These are phyloP conservation scores for Yamadazyma atmosphaerica DNA, from an alignment of 1,139 yeast species.

Conservation along the genomic window DNA sequence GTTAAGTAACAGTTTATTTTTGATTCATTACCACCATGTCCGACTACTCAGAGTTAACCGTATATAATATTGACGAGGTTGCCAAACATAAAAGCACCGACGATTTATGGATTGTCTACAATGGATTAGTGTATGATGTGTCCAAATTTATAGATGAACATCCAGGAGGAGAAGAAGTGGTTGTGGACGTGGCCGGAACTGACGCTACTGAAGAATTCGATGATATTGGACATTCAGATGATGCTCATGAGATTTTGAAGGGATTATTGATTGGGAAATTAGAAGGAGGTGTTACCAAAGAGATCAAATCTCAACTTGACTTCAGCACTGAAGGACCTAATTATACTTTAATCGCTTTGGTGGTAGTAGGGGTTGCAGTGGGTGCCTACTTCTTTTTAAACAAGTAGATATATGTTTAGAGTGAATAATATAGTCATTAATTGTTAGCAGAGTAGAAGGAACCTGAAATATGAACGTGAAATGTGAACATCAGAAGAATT, in stretches of 20 bases:
- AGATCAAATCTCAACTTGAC: constrained; percentile 22
- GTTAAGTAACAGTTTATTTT: background rate
- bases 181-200: constrained; percentile 84
- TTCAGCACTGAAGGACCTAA: constrained; percentile 27
- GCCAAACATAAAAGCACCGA: constrained; percentile 73
- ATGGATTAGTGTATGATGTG: constrained; percentile 88
- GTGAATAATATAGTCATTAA: background rate
- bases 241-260: constrained; percentile 77
- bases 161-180: constrained; percentile 96
- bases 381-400: constrained; percentile 47
- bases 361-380: constrained; percentile 53
- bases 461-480: no score
- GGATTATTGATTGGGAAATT: constrained; percentile 67
- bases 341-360: constrained; percentile 44
- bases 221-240: constrained; percentile 97
- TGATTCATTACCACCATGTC: background rate
- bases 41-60: constrained; percentile 13
- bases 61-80: constrained; percentile 60
- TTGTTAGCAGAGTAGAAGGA: background rate
- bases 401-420: constrained; percentile 6
- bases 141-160: constrained; percentile 89
- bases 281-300: constrained; percentile 44
- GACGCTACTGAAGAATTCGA: constrained; percentile 95
- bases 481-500: no score
- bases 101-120: constrained; percentile 88